Evolutionary conservation across 2,329 filamentous ascomycete genomes (phyloP), one percentile per base, ranked within the genome.

Genomic region (Alternaria metachromatica): DNA sequence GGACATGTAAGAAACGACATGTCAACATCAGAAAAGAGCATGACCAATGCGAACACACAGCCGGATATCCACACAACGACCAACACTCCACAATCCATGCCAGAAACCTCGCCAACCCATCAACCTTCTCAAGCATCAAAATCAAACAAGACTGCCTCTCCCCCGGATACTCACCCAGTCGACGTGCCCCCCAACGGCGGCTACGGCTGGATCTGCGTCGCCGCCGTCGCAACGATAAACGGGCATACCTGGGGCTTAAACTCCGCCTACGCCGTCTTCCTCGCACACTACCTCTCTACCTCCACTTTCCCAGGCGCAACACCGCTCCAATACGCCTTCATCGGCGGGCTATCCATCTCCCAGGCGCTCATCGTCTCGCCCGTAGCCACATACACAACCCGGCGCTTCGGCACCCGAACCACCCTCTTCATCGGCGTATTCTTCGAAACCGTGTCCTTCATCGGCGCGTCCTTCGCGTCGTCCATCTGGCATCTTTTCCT

Each of bases 401-500:
- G 89, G 2, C 78, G 82, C 10, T 87, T 85, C 62, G 91, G 91
- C 8, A 93, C 90, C 0, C 87, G 86, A 43, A 82, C 82, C 0
- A 89, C 89, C 0, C 84, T 95, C 21, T 83, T 89, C 43, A 79
- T 90, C 15, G 92, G 92, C 12, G 85, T 89, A 2, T 76, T 87
- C 1, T 81, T 94, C 50, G 87, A 92, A 76, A 85, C 88, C 49
- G 80, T 83, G 9, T 89, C 88, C 21, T 85, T 94, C 64, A 86
- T 94, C 48, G 88, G 87, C 2, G 91, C 92, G 8, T 91, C 88
- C 13, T 94, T 93, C 70, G 87, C 90, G 76, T 15, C 33, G 4
- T 74, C 87, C 60, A 89, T 92, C 61, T 94, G 91, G 90, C 92
- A 95, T 37, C 84, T 96, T 1, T 89, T 94, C 61, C 84, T 95